These are phyloP conservation scores for Planoprotostelium fungivorum DNA, from an alignment of 78 protist genomes.

Conservation along the genomic window DNA sequence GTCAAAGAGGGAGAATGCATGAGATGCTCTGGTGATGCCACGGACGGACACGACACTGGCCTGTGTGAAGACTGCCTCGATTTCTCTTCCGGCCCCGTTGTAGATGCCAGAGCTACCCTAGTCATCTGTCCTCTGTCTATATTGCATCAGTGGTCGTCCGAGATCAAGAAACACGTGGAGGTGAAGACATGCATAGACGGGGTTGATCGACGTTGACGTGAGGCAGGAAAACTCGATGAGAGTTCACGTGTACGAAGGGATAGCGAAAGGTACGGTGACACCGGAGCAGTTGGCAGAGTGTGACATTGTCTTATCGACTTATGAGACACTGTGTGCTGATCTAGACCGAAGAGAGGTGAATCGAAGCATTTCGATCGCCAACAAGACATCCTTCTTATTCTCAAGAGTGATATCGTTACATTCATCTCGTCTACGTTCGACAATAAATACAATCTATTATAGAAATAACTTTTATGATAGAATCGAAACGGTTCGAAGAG, in stretches of 20 bases:
- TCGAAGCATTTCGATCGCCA: neutral
- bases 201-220: no score
- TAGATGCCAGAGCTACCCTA: slow-evolving; percentile 14
- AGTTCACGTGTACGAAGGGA: slow-evolving; percentile 33
- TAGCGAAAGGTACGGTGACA: slow-evolving; percentile 14
- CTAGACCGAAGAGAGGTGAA: slow-evolving; percentile 8
- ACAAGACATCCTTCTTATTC: no score
- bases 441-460: no score
- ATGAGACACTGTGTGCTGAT: slow-evolving; percentile 19
- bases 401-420: neutral
- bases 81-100: neutral
- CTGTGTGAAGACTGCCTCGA: neutral
- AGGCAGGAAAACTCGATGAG: neutral
- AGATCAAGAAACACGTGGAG: slow-evolving; percentile 29
- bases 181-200: neutral
- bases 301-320: slow-evolving; percentile 47
- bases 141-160: slow-evolving; percentile 41
- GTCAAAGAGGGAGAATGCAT: neutral
- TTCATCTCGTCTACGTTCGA: no score
- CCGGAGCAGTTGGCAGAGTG: slow-evolving; percentile 43
- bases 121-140: slow-evolving; percentile 41
- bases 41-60: neutral
- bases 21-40: neutral
- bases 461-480: no score
- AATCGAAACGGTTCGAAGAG: slow-evolving; percentile 6